A percentile compares a stretch with the other conserved stretches of the same genome.
Conservation (phyloP, 2,329 filamentous ascomycete species). For the Neopestalotiopsis sp. region DNA sequence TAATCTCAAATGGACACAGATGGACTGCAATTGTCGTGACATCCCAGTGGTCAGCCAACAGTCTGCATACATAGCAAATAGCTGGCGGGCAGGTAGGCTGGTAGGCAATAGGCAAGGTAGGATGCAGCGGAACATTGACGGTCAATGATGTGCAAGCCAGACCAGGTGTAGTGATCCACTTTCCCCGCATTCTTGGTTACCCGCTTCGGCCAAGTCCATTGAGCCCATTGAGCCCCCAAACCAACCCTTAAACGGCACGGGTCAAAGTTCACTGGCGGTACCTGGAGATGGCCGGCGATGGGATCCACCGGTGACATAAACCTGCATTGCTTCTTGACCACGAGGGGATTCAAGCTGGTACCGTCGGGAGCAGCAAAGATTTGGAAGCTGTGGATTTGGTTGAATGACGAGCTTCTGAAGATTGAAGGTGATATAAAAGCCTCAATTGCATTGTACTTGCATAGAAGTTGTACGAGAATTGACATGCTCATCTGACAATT, state of each 20-base stretch:
- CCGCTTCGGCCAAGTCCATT: constrained; percentile 6
- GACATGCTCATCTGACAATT: no score
- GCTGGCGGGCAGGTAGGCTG: neutral
- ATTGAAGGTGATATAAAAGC: neutral
- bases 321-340: constrained; percentile 5
- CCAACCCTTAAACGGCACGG: constrained; percentile 1
- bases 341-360: neutral
- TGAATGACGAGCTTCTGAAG: neutral
- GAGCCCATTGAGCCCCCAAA: neutral
- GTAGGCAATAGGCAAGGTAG: neutral
- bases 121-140: neutral
- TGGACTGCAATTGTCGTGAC: no score
- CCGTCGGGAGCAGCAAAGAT: neutral
- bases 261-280: constrained; percentile 4
- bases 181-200: constrained; percentile 11
- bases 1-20: no score
- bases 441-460: neutral
- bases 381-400: neutral
- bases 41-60: no score
- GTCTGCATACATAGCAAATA: no score
- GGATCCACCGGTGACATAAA: constrained; percentile 16
- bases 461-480: no score
- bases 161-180: neutral
- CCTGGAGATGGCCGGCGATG: constrained; percentile 12
- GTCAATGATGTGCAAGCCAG: no score